Conservation (phyloP, 1,139 yeast species). For the Nakaseomyces delphensis region DNA sequence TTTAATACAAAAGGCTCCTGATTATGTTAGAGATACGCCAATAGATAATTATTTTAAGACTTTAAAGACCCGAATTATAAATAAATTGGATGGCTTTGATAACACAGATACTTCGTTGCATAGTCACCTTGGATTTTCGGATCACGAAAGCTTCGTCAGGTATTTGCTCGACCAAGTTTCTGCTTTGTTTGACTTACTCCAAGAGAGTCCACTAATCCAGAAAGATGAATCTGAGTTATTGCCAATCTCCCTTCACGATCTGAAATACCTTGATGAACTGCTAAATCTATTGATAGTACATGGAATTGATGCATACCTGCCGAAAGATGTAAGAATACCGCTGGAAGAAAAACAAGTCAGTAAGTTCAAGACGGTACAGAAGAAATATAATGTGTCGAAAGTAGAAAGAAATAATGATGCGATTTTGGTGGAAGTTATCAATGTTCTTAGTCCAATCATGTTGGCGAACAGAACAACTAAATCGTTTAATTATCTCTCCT, state of each 20-base stretch:
- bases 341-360: constrained; percentile 49
- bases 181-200: constrained; percentile 12
- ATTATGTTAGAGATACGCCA: constrained; percentile 31
- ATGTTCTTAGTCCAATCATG: not conserved
- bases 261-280: constrained; percentile 60
- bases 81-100: constrained; percentile 8
- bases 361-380: constrained; percentile 34
- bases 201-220: constrained; percentile 13
- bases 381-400: constrained; percentile 12
- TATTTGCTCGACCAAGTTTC: constrained; percentile 19
- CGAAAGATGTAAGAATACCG: constrained; percentile 54
- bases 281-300: constrained; percentile 56
- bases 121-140: constrained; percentile 17
- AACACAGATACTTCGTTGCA: constrained; percentile 9
- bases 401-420: not conserved
- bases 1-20: constrained; percentile 21
- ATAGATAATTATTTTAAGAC: constrained; percentile 32
- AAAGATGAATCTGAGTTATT: constrained; percentile 37
- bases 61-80: constrained; percentile 16
- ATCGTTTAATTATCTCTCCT: constrained; percentile 34
- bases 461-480: not conserved
- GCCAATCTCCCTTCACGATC: constrained; percentile 73
- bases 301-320: constrained; percentile 61
- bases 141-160: constrained; percentile 26
- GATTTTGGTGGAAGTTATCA: not conserved